Evolutionary conservation across 768 basidiomycete species (phyloP).

Genomic region (Suillus tomentosus): DNA sequence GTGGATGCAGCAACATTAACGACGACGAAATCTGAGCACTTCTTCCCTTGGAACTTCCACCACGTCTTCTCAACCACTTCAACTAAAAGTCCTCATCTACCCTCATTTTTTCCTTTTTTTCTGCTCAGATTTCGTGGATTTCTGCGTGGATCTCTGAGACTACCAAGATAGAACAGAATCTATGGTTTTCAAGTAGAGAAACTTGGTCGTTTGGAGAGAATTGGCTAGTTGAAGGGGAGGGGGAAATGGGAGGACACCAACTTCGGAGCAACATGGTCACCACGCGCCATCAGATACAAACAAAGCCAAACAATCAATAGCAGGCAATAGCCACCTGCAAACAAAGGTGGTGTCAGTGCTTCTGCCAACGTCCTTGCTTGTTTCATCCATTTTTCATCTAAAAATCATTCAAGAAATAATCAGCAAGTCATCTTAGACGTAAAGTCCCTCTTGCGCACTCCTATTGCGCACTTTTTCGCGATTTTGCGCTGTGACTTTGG

Average conservation of each 20-base stretch:
- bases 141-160: conserved; percentile 6
- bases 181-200: not conserved
- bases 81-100: conserved; percentile 1
- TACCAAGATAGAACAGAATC: conserved; percentile 4
- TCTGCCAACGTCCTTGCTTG: conserved; percentile 20
- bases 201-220: conserved; percentile 12
- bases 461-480: not conserved
- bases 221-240: conserved; percentile 21
- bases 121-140: conserved; percentile 6
- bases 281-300: conserved; percentile 25
- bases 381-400: not conserved
- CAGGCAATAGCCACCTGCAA: conserved; percentile 33
- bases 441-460: not conserved
- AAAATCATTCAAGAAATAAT: not conserved
- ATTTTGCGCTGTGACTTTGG: conserved; percentile 7
- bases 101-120: conserved; percentile 16
- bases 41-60: conserved; percentile 38
- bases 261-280: conserved; percentile 26
- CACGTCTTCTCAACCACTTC: conserved; percentile 23
- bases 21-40: conserved; percentile 28
- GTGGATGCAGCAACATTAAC: conserved; percentile 20
- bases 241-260: conserved; percentile 27
- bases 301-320: conserved; percentile 30
- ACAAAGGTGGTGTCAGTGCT: conserved; percentile 31
- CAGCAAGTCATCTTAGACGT: not conserved